Percentiles rank a stretch among this genome's conserved stretches.
Evolutionary conservation across 1,284 basidiomycete genomes (phyloP).

Genomic region (Earliella scabrosa): DNA sequence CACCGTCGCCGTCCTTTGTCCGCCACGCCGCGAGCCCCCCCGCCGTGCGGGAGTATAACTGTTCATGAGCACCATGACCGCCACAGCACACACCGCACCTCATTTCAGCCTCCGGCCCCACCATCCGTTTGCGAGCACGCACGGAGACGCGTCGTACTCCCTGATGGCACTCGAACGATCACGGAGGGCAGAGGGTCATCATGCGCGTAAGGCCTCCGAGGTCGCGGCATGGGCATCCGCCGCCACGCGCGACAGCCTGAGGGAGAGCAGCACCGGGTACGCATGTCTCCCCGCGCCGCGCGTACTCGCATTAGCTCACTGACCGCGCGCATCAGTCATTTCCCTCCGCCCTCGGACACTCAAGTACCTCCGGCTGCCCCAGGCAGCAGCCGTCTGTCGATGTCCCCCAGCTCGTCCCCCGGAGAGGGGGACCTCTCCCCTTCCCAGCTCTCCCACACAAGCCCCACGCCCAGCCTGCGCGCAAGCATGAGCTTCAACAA

Average conservation of each 20-base stretch:
- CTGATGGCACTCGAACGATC: background rate
- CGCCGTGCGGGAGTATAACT: slow-evolving; percentile 12
- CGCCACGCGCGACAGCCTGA: background rate
- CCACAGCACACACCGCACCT: slow-evolving; percentile 3
- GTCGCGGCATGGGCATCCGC: background rate
- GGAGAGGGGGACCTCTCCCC: background rate
- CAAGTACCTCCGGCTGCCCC: background rate
- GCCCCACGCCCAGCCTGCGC: slow-evolving; percentile 5
- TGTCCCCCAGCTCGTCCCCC: slow-evolving; percentile 1
- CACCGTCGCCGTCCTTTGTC: slow-evolving; percentile 9
- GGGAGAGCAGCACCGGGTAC: slow-evolving; percentile 5
- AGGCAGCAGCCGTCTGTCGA: background rate
- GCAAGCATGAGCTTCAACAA: slow-evolving; percentile 17
- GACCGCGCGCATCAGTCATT: slow-evolving; percentile 1
- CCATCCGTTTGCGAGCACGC: background rate
- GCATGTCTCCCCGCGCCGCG: background rate
- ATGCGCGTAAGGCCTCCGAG: slow-evolving; percentile 5
- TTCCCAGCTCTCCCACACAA: background rate
- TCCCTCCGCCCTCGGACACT: background rate
- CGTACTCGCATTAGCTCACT: slow-evolving; percentile 1
- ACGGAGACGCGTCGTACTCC: slow-evolving; percentile 7
- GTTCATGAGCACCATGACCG: slow-evolving; percentile 18
- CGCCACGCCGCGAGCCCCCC: slow-evolving; percentile 6
- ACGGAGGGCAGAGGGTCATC: slow-evolving; percentile 3
- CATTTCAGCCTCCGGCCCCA: background rate